phyloP scores from a whole-genome alignment of 1,284 basidiomycete genomes.

The Pseudozyma hubeiensis region DNA sequence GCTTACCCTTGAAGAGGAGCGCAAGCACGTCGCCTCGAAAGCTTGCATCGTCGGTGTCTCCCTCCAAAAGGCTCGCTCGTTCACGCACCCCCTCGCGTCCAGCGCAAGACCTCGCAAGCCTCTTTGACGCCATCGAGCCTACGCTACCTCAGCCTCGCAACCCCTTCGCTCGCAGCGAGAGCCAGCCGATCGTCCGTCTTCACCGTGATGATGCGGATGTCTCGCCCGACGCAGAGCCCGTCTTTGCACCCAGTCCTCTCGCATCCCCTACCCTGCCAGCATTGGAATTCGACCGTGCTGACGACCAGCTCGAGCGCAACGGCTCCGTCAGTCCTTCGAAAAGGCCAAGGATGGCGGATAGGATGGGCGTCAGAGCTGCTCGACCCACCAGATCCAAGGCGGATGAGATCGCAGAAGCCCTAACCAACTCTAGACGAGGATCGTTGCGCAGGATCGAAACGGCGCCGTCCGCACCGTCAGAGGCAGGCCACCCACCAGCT shows the following conservation, averaged over 20 bases:
- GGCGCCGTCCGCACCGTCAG: conserved; percentile 22
- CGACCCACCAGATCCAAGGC: conserved; percentile 22
- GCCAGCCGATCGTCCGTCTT: conserved; percentile 23
- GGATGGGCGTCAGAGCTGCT: conserved; percentile 38
- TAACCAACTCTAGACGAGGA: conserved; percentile 14
- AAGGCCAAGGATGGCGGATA: conserved; percentile 35
- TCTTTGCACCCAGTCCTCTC: conserved; percentile 23
- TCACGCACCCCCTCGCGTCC: conserved; percentile 40
- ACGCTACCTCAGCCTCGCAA: conserved; percentile 20
- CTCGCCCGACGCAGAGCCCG: not conserved
- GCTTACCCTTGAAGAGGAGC: conserved; percentile 21
- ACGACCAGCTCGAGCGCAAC: conserved; percentile 14
- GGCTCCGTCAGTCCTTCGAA: conserved; percentile 35
- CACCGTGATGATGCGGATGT: conserved; percentile 6
- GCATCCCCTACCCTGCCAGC: conserved; percentile 15
- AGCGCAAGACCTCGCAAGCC: conserved; percentile 38
- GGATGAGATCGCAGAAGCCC: conserved; percentile 15
- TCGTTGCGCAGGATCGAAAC: conserved; percentile 40
- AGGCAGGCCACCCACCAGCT: not conserved
- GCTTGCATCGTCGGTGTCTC: conserved; percentile 12
- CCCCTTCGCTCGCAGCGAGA: conserved; percentile 43
- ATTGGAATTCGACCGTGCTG: conserved; percentile 1
- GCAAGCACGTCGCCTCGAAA: conserved; percentile 42
- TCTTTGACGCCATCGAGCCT: conserved; percentile 43
- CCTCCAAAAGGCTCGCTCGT: conserved; percentile 28